phyloP scores from a whole-genome alignment of 2,329 filamentous ascomycete species.

The Apiospora koreana region DNA sequence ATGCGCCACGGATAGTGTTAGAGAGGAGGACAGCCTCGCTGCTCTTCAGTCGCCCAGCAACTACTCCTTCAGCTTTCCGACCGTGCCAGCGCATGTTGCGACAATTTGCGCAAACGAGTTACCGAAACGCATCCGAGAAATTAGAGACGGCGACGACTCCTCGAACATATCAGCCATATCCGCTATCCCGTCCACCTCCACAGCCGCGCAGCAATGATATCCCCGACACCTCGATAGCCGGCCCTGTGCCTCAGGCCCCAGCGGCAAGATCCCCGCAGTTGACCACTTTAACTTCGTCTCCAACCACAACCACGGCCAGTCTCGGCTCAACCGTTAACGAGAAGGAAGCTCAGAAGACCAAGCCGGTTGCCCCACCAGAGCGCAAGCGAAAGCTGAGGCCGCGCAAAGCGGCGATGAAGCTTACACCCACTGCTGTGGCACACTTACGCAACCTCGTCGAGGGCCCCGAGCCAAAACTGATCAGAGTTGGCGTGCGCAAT shows the following conservation, averaged over 20 bases:
- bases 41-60: conserved; percentile 26
- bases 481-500: conserved; percentile 92
- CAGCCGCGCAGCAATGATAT: conserved; percentile 44
- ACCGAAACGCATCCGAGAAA: conserved; percentile 29
- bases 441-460: conserved; percentile 78
- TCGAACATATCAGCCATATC: conserved; percentile 53
- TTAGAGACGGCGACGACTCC: conserved; percentile 29
- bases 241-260: conserved; percentile 51
- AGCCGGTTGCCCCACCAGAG: conserved; percentile 50
- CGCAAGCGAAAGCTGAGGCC: conserved; percentile 71
- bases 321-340: conserved; percentile 54
- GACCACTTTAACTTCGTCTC: conserved; percentile 17
- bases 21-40: conserved; percentile 32
- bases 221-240: conserved; percentile 49
- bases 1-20: conserved; percentile 35
- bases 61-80: conserved; percentile 42
- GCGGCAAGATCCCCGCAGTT: conserved; percentile 49
- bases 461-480: conserved; percentile 86
- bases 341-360: conserved; percentile 67
- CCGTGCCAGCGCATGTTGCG: conserved; percentile 41
- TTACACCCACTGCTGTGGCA: conserved; percentile 77
- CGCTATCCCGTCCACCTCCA: conserved; percentile 43
- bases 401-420: conserved; percentile 87
- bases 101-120: conserved; percentile 13
- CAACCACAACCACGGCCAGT: conserved; percentile 6